Conservation (phyloP, 169 alveolate genomes). For the Fabrea salina region DNA sequence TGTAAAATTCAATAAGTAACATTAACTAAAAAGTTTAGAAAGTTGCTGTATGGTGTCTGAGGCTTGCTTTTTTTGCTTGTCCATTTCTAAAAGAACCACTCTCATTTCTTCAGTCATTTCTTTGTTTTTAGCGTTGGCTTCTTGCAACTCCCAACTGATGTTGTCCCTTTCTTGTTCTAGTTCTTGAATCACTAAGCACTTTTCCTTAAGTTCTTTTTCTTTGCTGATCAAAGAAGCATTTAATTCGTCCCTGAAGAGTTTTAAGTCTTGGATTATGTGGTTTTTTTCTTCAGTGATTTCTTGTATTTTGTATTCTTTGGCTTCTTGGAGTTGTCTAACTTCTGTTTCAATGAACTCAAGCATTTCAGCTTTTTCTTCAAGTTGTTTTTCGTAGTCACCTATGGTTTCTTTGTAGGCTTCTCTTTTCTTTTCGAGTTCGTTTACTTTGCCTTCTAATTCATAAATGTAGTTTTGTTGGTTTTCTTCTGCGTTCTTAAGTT, state of each 20-base stretch:
- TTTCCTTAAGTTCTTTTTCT: constrained; percentile 27
- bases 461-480: neutral
- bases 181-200: neutral
- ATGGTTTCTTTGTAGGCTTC: constrained; percentile 24
- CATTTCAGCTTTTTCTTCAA: constrained; percentile 36
- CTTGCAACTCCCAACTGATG: neutral
- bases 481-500: constrained; percentile 10
- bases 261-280: constrained; percentile 31
- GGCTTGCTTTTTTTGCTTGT: constrained; percentile 27
- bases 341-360: constrained; percentile 37
- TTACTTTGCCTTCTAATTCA: constrained; percentile 42
- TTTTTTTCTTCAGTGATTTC: constrained; percentile 37
- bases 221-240: neutral
- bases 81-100: constrained; percentile 22
- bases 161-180: neutral
- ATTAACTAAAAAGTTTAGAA: neutral
- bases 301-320: neutral
- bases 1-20: neutral
- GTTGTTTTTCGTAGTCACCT: constrained; percentile 16
- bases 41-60: neutral
- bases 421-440: constrained; percentile 1
- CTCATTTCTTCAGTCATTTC: constrained; percentile 23
- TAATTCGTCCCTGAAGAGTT: constrained; percentile 14
- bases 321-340: constrained; percentile 19
- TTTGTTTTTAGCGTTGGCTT: neutral